These are phyloP conservation scores for Rhizopogon sp. DNA, from an alignment of 768 basidiomycete genomes.

Conservation along the genomic window DNA sequence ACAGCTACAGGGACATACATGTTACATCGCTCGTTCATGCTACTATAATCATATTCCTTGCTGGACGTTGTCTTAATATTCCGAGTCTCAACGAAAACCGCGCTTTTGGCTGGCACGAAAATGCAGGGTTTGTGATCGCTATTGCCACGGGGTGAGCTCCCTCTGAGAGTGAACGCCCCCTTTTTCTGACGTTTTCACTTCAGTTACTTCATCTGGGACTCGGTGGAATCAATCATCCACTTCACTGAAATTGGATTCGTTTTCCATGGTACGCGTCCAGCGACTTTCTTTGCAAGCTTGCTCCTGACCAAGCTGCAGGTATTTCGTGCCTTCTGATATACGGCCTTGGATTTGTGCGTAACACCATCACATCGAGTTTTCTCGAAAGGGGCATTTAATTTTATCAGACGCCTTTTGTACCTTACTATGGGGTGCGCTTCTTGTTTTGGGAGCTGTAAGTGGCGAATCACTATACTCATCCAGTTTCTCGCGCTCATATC, in stretches of 20 bases:
- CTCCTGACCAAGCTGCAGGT: constrained; percentile 30
- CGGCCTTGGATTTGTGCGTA: constrained; percentile 62
- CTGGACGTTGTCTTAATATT: constrained; percentile 47
- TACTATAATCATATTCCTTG: constrained; percentile 58
- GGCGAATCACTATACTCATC: not conserved
- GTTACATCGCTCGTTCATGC: constrained; percentile 73
- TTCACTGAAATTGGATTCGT: constrained; percentile 72
- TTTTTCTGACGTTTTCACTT: not conserved
- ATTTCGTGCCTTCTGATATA: constrained; percentile 63
- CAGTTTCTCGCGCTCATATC: constrained; percentile 3
- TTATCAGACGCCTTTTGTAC: constrained; percentile 62
- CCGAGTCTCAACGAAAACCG: constrained; percentile 51
- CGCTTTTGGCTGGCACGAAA: constrained; percentile 70
- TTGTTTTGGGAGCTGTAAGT: constrained; percentile 77
- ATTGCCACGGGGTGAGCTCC: constrained; percentile 64
- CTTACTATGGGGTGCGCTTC: constrained; percentile 75
- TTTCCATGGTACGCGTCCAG: constrained; percentile 51
- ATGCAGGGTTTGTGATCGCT: constrained; percentile 53
- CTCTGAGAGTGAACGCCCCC: not conserved
- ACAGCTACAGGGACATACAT: constrained; percentile 53
- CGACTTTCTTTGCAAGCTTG: not conserved
- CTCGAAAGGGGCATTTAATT: not conserved
- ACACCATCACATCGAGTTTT: not conserved
- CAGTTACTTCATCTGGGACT: constrained; percentile 86
- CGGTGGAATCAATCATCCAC: constrained; percentile 62